Percentiles rank a stretch among this genome's conserved stretches.
Evolutionary conservation across 208 protist species (phyloP).

Genomic region (Trypanosoma rangeli): DNA sequence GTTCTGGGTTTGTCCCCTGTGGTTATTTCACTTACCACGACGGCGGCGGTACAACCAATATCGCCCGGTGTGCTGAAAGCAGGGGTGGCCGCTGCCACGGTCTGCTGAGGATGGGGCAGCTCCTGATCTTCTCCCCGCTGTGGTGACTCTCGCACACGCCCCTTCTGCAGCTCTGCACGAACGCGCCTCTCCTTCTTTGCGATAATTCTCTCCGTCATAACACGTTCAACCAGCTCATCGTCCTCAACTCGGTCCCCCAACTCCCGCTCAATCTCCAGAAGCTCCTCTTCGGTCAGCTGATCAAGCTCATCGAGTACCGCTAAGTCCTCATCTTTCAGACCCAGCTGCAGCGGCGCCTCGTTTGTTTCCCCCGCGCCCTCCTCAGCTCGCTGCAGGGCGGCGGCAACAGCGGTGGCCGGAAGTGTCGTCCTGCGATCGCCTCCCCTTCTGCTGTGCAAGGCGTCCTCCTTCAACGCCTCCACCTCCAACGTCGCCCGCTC

Average conservation of each 20-base stretch:
- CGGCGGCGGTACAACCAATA: constrained; percentile 24
- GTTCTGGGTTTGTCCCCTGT: neutral
- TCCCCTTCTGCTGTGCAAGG: neutral
- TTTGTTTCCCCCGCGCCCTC: neutral
- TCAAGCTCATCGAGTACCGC: constrained; percentile 76
- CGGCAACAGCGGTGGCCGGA: neutral
- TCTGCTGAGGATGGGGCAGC: neutral
- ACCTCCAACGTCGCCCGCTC: constrained; percentile 48
- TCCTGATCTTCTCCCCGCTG: neutral
- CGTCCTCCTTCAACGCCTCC: constrained; percentile 23
- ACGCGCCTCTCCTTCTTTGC: constrained; percentile 81
- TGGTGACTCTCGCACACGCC: constrained; percentile 1
- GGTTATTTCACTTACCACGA: neutral
- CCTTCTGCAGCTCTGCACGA: constrained; percentile 35
- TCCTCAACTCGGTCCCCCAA: constrained; percentile 69
- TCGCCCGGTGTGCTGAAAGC: constrained; percentile 38
- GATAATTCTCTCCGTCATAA: constrained; percentile 82
- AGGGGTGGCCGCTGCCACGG: neutral
- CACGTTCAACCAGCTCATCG: constrained; percentile 63
- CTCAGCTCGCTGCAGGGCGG: neutral
- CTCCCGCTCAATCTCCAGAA: constrained; percentile 71
- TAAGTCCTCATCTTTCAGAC: constrained; percentile 29
- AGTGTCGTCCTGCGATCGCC: neutral
- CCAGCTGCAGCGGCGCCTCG: neutral
- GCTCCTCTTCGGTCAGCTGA: constrained; percentile 79